These are phyloP conservation scores for Pleurotus tuoliensis DNA, from an alignment of 768 basidiomycete genomes.

Conservation along the genomic window DNA sequence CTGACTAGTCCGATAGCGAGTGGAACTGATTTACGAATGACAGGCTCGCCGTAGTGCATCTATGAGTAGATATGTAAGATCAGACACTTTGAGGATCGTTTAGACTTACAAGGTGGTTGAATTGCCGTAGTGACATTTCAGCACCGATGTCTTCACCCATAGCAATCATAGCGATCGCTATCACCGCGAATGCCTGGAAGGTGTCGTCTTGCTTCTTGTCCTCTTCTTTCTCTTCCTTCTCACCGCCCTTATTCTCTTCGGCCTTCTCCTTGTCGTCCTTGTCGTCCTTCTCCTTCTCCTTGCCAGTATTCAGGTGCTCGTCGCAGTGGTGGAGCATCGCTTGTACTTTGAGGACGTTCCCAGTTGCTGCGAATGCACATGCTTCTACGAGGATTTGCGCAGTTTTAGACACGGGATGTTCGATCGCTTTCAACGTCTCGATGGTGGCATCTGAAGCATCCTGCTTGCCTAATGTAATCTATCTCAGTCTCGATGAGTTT, in stretches of 20 bases:
- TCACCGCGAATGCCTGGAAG: constrained; percentile 88
- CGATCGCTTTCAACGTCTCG: constrained; percentile 89
- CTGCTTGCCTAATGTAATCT: constrained; percentile 65
- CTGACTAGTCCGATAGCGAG: constrained; percentile 93
- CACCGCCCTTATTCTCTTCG: constrained; percentile 54
- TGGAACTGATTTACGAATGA: constrained; percentile 89
- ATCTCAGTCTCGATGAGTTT: too few relatives aligned
- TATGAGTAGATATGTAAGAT: constrained; percentile 24
- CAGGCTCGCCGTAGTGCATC: constrained; percentile 98
- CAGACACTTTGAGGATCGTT: not conserved
- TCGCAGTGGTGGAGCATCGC: constrained; percentile 90
- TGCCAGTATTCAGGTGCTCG: constrained; percentile 71
- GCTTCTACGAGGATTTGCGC: constrained; percentile 91
- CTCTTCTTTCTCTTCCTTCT: constrained; percentile 43
- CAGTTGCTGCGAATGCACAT: constrained; percentile 92
- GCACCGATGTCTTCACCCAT: constrained; percentile 99
- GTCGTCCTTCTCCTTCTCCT: constrained; percentile 53
- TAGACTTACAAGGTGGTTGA: constrained; percentile 85
- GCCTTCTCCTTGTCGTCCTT: constrained; percentile 43
- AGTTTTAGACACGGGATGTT: constrained; percentile 87
- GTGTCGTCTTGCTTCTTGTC: constrained; percentile 55
- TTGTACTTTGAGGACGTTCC: constrained; percentile 93
- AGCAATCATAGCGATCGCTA: constrained; percentile 90
- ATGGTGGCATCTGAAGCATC: constrained; percentile 92
- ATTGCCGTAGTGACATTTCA: constrained; percentile 95